Conservation (phyloP, 495 filamentous ascomycete species). For the Thozetella sp. region DNA sequence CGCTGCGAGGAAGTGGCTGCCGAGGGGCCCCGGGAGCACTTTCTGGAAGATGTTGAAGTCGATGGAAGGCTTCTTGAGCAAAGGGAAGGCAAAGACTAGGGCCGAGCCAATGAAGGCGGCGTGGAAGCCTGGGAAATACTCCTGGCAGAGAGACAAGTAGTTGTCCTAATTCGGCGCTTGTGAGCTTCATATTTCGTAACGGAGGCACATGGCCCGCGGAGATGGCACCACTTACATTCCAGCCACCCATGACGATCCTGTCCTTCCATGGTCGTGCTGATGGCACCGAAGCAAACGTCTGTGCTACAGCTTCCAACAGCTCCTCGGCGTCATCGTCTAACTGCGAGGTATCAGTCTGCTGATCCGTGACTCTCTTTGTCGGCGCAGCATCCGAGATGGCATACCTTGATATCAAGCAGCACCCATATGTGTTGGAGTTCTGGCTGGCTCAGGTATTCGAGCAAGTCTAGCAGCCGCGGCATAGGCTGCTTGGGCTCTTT, state of each 20-base stretch:
- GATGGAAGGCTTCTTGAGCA: conserved; percentile 61
- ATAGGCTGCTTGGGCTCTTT: conserved; percentile 69
- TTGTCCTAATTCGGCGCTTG: conserved; percentile 43
- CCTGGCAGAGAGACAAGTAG: conserved; percentile 59
- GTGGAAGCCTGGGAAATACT: conserved; percentile 67
- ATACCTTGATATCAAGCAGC: conserved; percentile 86
- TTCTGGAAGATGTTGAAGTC: conserved; percentile 75
- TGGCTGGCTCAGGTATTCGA: conserved; percentile 67
- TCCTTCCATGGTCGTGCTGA: conserved; percentile 62
- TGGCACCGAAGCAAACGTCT: conserved; percentile 57
- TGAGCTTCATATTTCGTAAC: conserved; percentile 3
- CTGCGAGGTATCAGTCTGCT: conserved; percentile 14
- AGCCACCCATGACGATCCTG: conserved; percentile 77
- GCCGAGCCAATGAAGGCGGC: conserved; percentile 76
- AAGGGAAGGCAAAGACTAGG: conserved; percentile 66
- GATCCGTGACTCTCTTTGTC: neutral
- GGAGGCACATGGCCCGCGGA: neutral
- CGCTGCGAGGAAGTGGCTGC: conserved; percentile 64
- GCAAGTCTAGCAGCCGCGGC: conserved; percentile 74
- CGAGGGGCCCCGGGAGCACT: conserved; percentile 64
- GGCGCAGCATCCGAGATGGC: neutral
- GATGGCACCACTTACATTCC: conserved; percentile 57
- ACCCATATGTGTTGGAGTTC: conserved; percentile 70
- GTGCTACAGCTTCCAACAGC: conserved; percentile 66
- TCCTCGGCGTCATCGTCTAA: conserved; percentile 69